Evolutionary conservation across 2,329 filamentous ascomycete species (phyloP).

Genomic region (Hypoxylon sp.): DNA sequence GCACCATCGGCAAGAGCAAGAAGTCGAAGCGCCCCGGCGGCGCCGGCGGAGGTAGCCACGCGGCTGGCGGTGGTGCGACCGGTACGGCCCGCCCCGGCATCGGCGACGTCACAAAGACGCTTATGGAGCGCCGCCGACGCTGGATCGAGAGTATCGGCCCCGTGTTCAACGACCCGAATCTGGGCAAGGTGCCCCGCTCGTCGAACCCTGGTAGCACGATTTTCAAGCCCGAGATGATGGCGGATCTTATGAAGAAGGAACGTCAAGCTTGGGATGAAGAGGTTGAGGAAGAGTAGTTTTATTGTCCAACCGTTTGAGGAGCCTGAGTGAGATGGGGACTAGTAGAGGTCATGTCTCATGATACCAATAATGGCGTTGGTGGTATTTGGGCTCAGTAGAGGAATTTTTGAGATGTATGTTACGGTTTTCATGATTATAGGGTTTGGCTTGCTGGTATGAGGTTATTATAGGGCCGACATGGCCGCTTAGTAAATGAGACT

Average conservation of each 20-base stretch:
- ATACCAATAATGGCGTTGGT: constrained; percentile 6
- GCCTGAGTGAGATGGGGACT: too few species aligned
- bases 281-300: constrained; percentile 73
- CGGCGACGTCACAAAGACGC: constrained; percentile 88
- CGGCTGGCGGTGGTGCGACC: constrained; percentile 69
- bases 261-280: constrained; percentile 87
- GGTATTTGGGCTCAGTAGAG: neutral
- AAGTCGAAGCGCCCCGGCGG: constrained; percentile 87
- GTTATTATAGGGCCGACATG: neutral
- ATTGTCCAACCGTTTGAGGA: too few species aligned
- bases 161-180: constrained; percentile 87
- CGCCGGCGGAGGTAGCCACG: constrained; percentile 78
- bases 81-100: constrained; percentile 83
- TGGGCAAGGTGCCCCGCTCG: constrained; percentile 77
- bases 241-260: constrained; percentile 79
- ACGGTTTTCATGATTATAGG: neutral
- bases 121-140: constrained; percentile 91
- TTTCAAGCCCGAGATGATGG: constrained; percentile 82
- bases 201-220: constrained; percentile 77
- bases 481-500: neutral
- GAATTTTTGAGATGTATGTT: neutral
- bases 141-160: constrained; percentile 94
- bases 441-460: neutral
- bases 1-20: constrained; percentile 93
- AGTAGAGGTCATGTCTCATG: neutral